Conservation (phyloP, 495 filamentous ascomycete species). For the Aspergillus baeticus region DNA sequence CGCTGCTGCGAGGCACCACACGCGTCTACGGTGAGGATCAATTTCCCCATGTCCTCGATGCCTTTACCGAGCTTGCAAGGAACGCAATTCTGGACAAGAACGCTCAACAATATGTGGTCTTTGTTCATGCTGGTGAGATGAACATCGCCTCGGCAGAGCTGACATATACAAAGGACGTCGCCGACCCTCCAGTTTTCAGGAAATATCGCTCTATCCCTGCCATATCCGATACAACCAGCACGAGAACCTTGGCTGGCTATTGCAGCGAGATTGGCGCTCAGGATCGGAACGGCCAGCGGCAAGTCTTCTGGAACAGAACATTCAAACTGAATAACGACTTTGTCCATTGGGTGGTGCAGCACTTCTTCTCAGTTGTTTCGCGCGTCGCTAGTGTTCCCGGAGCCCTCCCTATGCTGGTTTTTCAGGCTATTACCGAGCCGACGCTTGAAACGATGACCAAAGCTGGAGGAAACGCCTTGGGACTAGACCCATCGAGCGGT, state of each 20-base stretch:
- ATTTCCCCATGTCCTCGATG: conserved; percentile 9
- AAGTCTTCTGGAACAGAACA: conserved; percentile 43
- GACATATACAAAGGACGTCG: conserved; percentile 39
- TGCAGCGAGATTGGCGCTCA: conserved; percentile 37
- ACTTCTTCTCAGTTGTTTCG: conserved; percentile 34
- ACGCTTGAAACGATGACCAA: conserved; percentile 38
- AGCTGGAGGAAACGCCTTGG: conserved; percentile 54
- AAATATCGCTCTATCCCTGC: conserved; percentile 38
- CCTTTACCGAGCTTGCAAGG: conserved; percentile 10
- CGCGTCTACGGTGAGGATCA: conserved; percentile 5
- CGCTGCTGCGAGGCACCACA: conserved; percentile 5
- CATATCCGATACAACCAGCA: conserved; percentile 32
- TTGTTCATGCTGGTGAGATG: conserved; percentile 28
- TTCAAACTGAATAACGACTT: conserved; percentile 34
- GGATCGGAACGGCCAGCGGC: conserved; percentile 44
- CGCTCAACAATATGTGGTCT: conserved; percentile 46
- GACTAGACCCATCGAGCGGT: conserved; percentile 37
- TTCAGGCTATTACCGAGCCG: conserved; percentile 46
- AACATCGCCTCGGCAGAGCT: conserved; percentile 35
- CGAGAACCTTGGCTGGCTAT: conserved; percentile 47
- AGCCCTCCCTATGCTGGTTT: conserved; percentile 42
- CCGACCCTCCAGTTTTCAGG: conserved; percentile 41
- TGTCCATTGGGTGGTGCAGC: conserved; percentile 31
- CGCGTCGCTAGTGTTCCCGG: conserved; percentile 35
- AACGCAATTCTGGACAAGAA: conserved; percentile 22